These are phyloP conservation scores for Hygrophoropsis aurantiaca DNA, from an alignment of 768 basidiomycete genomes.

Conservation along the genomic window DNA sequence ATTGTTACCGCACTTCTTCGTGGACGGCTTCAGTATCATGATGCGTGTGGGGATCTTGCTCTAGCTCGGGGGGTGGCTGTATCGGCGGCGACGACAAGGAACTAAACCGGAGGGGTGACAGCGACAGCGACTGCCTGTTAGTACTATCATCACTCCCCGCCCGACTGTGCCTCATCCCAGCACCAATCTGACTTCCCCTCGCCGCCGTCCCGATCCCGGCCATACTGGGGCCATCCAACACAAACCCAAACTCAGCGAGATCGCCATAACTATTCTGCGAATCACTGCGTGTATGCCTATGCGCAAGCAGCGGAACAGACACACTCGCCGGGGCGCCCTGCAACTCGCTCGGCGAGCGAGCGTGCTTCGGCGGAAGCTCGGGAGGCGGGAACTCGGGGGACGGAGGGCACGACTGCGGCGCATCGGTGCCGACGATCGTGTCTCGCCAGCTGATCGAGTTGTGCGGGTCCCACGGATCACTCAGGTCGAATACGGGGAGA, in stretches of 20 bases:
- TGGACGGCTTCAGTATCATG: not conserved
- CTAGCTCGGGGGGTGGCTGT: not conserved
- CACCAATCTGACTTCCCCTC: constrained; percentile 29
- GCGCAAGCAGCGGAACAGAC: constrained; percentile 31
- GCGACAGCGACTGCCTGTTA: too few species aligned
- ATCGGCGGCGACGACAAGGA: not conserved
- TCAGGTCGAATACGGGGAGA: constrained; percentile 6
- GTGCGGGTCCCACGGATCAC: constrained; percentile 24
- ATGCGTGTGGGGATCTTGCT: not conserved
- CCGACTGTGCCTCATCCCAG: constrained; percentile 8
- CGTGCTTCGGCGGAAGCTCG: constrained; percentile 1
- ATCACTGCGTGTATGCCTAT: constrained; percentile 21
- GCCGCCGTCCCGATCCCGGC: constrained; percentile 46
- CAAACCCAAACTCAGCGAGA: constrained; percentile 21
- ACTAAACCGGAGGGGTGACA: not conserved
- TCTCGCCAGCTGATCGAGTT: constrained; percentile 22
- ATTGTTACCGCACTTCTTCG: not conserved
- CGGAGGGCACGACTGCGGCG: constrained; percentile 10
- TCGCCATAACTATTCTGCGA: constrained; percentile 12
- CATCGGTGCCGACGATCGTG: constrained; percentile 27
- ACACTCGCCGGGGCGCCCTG: constrained; percentile 12
- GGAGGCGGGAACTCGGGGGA: constrained; percentile 12
- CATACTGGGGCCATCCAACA: constrained; percentile 32
- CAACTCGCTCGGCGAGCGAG: constrained; percentile 21
- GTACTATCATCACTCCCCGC: constrained; percentile 14